Conservation (phyloP, 1,139 yeast genomes). For the Pichia sp. region DNA sequence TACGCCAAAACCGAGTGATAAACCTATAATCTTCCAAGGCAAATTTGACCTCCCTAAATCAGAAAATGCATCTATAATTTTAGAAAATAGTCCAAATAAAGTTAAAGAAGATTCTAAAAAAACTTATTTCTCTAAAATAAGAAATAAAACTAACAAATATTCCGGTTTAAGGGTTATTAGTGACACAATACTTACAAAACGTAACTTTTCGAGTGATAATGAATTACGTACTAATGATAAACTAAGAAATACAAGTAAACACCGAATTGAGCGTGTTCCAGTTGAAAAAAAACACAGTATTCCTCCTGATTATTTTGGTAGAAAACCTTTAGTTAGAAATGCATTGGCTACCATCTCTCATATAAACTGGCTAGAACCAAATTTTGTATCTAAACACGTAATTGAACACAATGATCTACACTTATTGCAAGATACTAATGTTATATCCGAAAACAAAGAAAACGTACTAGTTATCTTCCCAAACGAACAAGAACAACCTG, state of each 20-base stretch:
- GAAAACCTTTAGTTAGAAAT: not conserved
- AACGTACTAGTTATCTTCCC: not conserved
- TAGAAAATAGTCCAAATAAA: not conserved
- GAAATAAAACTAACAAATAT: not conserved
- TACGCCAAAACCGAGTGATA: not conserved
- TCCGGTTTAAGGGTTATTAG: not conserved
- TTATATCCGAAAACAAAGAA: not conserved
- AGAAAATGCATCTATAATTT: not conserved
- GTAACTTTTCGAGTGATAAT: slow-evolving; percentile 5
- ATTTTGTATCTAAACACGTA: not conserved
- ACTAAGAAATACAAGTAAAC: not conserved
- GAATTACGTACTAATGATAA: not conserved
- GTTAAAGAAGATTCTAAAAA: not conserved
- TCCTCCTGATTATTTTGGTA: not conserved
- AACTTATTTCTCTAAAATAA: not conserved
- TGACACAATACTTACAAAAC: slow-evolving; percentile 2
- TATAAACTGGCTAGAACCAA: not conserved
- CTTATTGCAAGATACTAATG: not conserved
- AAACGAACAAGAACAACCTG: not conserved
- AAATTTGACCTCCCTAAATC: not conserved
- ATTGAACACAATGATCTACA: accelerated
- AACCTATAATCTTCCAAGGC: not conserved
- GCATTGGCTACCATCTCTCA: not conserved
- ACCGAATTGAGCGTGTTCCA: not conserved
- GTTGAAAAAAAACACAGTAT: not conserved